Percentiles rank a stretch among this genome's conserved stretches.
phyloP scores from a whole-genome alignment of 257 asterid genomes.

The Salvia splendens region DNA sequence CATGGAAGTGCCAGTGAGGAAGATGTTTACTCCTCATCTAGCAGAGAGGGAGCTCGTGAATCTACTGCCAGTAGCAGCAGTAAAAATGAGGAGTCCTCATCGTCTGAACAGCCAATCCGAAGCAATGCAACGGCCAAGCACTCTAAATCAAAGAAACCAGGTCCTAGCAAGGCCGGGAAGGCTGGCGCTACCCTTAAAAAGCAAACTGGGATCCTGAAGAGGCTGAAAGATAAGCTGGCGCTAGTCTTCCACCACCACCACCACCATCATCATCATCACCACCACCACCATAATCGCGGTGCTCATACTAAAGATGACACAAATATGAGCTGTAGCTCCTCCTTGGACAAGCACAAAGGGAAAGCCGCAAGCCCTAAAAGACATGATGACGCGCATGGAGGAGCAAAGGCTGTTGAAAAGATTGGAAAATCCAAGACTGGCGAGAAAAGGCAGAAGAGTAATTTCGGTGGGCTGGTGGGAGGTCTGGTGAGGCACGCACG shows the following conservation, averaged over 20 bases:
- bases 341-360: constrained; percentile 33
- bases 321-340: constrained; percentile 30
- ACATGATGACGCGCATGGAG: constrained; percentile 39
- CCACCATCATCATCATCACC: constrained; percentile 50
- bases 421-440: constrained; percentile 38
- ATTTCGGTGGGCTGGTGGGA: constrained; percentile 52
- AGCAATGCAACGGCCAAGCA: constrained; percentile 26
- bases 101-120: constrained; percentile 26
- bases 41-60: constrained; percentile 37
- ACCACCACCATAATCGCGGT: constrained; percentile 24
- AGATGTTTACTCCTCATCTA: constrained; percentile 41
- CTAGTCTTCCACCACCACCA: constrained; percentile 66
- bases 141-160: constrained; percentile 35
- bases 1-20: constrained; percentile 33
- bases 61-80: constrained; percentile 30
- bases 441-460: constrained; percentile 28
- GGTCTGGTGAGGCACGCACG: constrained; percentile 53
- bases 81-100: constrained; percentile 33
- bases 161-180: constrained; percentile 32
- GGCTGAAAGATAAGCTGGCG: constrained; percentile 57
- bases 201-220: constrained; percentile 51
- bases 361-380: constrained; percentile 28
- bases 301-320: constrained; percentile 24
- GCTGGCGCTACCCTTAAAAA: constrained; percentile 31
- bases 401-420: constrained; percentile 48